Evolutionary conservation across 2,329 filamentous ascomycete species (phyloP).

Genomic region (Xylariaceae sp.): DNA sequence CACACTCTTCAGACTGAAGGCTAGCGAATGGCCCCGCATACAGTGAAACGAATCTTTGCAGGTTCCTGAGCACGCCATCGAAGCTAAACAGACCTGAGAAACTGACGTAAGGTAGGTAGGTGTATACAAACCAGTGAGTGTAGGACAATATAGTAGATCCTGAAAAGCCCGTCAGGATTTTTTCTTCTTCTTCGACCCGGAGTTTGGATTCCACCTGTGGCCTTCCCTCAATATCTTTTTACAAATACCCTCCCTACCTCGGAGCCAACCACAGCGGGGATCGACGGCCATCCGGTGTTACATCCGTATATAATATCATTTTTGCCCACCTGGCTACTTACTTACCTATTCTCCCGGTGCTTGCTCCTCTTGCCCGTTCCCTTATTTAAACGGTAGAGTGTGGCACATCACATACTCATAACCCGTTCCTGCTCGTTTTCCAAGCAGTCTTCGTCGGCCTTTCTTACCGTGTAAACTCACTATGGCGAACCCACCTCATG

Average conservation of each 20-base stretch:
- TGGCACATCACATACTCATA: too few relatives aligned
- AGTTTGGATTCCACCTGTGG: too few relatives aligned
- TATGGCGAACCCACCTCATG: constrained; percentile 71
- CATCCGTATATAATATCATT: not conserved
- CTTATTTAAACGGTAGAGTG: not conserved
- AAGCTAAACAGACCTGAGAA: constrained; percentile 19
- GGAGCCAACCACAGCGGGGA: not conserved
- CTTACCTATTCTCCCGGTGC: not conserved
- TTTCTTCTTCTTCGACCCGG: not conserved
- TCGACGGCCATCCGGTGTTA: not conserved
- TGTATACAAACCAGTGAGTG: not conserved
- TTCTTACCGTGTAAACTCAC: constrained; percentile 20
- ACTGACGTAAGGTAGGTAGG: constrained; percentile 10
- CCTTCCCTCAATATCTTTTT: too few relatives aligned
- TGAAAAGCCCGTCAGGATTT: not conserved
- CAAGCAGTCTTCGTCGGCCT: not conserved
- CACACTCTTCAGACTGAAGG: not conserved
- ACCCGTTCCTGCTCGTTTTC: too few relatives aligned
- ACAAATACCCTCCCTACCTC: too few relatives aligned
- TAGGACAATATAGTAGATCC: not conserved
- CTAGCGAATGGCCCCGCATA: not conserved
- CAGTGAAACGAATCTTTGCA: not conserved
- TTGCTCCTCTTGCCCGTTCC: constrained; percentile 4
- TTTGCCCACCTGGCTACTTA: not conserved
- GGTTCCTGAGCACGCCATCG: constrained; percentile 30